Percentiles rank a stretch among this genome's conserved stretches.
These are phyloP conservation scores for Salicornia ramosissima DNA, from an alignment of 148 eudicot species.

Conservation along the genomic window DNA sequence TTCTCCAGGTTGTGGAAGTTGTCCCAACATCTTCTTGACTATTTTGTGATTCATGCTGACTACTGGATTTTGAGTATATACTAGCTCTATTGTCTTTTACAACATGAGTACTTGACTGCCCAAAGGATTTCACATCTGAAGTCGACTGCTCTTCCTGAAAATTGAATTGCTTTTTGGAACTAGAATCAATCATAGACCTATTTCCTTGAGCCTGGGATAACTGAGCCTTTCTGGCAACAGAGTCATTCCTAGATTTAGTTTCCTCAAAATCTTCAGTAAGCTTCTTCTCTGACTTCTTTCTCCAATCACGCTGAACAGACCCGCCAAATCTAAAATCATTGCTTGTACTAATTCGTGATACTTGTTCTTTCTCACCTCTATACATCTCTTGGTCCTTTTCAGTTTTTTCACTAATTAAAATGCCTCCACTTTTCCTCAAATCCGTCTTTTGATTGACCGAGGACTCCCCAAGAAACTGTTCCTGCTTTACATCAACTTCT, in stretches of 20 bases:
- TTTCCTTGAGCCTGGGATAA: conserved; percentile 25
- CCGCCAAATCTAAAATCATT: conserved; percentile 25
- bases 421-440: conserved; percentile 33
- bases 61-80: conserved; percentile 28
- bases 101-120: conserved; percentile 31
- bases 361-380: conserved; percentile 21
- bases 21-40: conserved; percentile 24
- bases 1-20: conserved; percentile 26
- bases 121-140: conserved; percentile 22
- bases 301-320: conserved; percentile 46
- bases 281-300: conserved; percentile 80
- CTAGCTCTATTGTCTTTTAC: conserved; percentile 15
- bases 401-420: conserved; percentile 28
- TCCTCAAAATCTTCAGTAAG: conserved; percentile 48
- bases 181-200: conserved; percentile 30
- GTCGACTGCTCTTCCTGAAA: conserved; percentile 27
- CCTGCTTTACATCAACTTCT: conserved; percentile 37
- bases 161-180: conserved; percentile 29
- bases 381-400: conserved; percentile 27
- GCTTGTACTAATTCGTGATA: conserved; percentile 24
- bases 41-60: conserved; percentile 34
- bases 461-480: conserved; percentile 36
- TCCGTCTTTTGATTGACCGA: conserved; percentile 25
- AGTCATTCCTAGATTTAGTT: conserved; percentile 24
- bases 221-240: conserved; percentile 24